Percentiles rank a stretch among this genome's conserved stretches.
Conservation (phyloP, 108 stramenopile species). For the Cyclotella cryptica region DNA sequence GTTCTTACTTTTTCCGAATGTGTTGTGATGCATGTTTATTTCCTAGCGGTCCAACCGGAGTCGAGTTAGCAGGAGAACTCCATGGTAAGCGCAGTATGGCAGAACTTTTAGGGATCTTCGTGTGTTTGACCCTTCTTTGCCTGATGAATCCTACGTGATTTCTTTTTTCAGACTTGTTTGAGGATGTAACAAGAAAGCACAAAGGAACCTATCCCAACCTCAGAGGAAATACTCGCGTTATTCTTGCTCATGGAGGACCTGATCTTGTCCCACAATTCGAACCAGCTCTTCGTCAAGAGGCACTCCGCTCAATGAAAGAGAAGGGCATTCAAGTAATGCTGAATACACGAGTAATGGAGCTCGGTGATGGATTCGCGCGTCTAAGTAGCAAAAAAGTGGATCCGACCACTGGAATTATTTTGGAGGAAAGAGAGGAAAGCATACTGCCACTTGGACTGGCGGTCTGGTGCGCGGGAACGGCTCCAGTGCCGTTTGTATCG, state of each 20-base stretch:
- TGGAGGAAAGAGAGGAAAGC: constrained; percentile 34
- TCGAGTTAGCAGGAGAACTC: constrained; percentile 74
- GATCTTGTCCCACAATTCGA: constrained; percentile 71
- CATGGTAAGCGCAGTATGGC: not conserved
- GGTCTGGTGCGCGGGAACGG: constrained; percentile 70
- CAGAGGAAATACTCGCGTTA: constrained; percentile 36
- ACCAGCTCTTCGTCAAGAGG: constrained; percentile 44
- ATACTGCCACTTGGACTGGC: constrained; percentile 48
- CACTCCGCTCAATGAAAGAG: constrained; percentile 35
- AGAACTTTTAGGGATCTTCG: too few species aligned
- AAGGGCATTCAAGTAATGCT: constrained; percentile 62
- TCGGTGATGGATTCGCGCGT: constrained; percentile 46
- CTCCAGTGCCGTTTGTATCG: constrained; percentile 58
- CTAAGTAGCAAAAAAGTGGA: constrained; percentile 42
- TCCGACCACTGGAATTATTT: constrained; percentile 11
- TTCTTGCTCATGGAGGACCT: constrained; percentile 58
- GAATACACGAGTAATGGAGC: constrained; percentile 55
- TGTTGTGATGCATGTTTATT: not conserved
- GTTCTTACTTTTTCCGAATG: not conserved
- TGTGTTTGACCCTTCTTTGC: not conserved
- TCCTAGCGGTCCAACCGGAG: constrained; percentile 69
- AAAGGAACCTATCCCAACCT: constrained; percentile 60
- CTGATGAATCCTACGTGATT: not conserved
- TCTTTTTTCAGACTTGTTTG: constrained; percentile 44
- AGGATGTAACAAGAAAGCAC: constrained; percentile 45